Percentiles rank a stretch among this genome's conserved stretches.
Conservation (phyloP, 495 filamentous ascomycete species). For the Podospora fimiseda region DNA sequence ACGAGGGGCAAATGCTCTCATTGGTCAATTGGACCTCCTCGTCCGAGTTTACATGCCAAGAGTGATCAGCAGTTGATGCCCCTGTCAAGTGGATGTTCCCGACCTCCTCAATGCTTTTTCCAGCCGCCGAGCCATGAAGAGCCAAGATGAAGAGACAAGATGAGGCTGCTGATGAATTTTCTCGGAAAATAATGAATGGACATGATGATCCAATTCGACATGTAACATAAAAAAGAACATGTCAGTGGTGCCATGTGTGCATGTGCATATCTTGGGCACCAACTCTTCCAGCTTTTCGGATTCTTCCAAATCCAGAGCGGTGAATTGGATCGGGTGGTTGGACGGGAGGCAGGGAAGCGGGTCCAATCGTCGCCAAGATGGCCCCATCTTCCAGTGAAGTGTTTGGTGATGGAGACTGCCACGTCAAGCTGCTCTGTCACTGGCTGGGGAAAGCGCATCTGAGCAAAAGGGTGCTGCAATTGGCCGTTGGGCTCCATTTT, state of each 20-base stretch:
- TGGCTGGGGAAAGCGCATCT: slow-evolving; percentile 4
- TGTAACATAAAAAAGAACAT: slow-evolving; percentile 3
- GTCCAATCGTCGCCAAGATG: slow-evolving; percentile 14
- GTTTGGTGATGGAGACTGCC: slow-evolving; percentile 24
- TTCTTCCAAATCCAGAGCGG: background rate
- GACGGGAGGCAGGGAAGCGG: slow-evolving; percentile 1
- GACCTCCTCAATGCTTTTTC: too few species aligned
- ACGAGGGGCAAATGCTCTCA: too few species aligned
- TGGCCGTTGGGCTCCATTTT: background rate
- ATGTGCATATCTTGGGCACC: slow-evolving; percentile 8
- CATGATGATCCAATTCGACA: too few species aligned
- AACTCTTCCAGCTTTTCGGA: too few species aligned
- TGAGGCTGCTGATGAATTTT: background rate
- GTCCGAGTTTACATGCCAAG: too few species aligned
- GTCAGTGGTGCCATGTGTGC: slow-evolving; percentile 2
- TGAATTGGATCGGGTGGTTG: slow-evolving; percentile 2
- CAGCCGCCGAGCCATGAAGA: too few species aligned
- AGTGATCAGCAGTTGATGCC: too few species aligned
- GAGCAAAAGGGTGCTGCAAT: slow-evolving; percentile 9
- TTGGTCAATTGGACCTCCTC: too few species aligned
- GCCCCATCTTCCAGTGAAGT: slow-evolving; percentile 8
- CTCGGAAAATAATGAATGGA: too few species aligned
- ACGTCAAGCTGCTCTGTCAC: slow-evolving; percentile 21
- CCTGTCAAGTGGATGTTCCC: too few species aligned
- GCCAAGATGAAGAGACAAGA: too few species aligned